Base-by-base conservation (phyloP, 2,329 filamentous ascomycete genomes). In the Trichoderma sp. region DNA sequence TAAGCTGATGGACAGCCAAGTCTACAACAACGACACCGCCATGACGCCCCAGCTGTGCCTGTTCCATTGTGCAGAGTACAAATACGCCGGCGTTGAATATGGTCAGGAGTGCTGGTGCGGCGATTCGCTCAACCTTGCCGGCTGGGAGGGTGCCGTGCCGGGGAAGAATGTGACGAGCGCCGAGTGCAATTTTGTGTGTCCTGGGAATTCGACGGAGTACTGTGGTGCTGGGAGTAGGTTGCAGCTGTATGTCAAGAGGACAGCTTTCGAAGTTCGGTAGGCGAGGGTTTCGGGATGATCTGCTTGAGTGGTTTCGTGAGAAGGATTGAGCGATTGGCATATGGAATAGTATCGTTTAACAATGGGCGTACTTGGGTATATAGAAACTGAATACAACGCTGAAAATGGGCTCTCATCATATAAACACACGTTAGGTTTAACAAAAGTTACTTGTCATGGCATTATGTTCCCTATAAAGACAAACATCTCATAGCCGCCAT, bases 71-170 rank as follows among this genome's bases (percentile, higher is more conserved):
- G 71, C 68, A 44, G 67, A 73, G 21, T 78, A 75, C 62, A 72
- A 71, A 7, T 79, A 72, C 26, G 76, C 74, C 0, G 77, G 77
- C 10, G 71, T 78, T 4, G 76, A 79, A 58, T 78, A 78, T 39
- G 75, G 75, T 7, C 71, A 70, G 2, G 77, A 79, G 24, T 79
- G 77, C 28, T 79, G 75, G 72, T 79, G 77, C 48, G 76, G 76
- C 5, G 72, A 77, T 56, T 52, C 60, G 0, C 63, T 79, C 10
- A 71, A 72, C 26, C 69, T 74, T 28, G 68, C 69, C 6, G 75
- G 74, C 0, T 70, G 65, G 65, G 34, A 61, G 5, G 64, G 66
- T 10, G 56, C 68, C 0, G 68, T 63, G 2, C 70, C 72, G 0
- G 75, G 73, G 0, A 72, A 70, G 61, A 77, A 77, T 47, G 70